Evolutionary conservation across 2,329 filamentous ascomycete species (phyloP).

Genomic region (Hypoxylon sp.): DNA sequence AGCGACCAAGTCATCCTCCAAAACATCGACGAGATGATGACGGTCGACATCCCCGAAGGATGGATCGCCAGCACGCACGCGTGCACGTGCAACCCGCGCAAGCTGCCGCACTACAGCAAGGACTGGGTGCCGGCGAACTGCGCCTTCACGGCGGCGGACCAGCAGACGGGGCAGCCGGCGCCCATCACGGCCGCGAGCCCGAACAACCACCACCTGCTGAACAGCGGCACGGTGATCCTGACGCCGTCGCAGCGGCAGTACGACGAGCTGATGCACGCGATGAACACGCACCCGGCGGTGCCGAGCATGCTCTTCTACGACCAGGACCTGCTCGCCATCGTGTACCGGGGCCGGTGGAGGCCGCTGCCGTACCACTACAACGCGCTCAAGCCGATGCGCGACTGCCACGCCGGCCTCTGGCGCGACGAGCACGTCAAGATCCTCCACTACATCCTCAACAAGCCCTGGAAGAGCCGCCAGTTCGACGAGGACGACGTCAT

Average conservation of each 20-base stretch:
- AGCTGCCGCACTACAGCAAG: conserved; percentile 46
- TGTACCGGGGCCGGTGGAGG: conserved; percentile 43
- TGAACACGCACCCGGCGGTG: conserved; percentile 46
- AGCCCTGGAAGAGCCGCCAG: conserved; percentile 44
- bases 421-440: conserved; percentile 42
- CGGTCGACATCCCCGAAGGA: conserved; percentile 42
- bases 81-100: conserved; percentile 46
- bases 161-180: conserved; percentile 41
- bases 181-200: conserved; percentile 41
- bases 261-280: conserved; percentile 44
- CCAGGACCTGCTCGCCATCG: conserved; percentile 45
- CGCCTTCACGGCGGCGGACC: conserved; percentile 45
- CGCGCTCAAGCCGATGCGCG: conserved; percentile 46
- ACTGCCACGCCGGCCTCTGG: conserved; percentile 42
- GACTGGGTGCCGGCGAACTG: conserved; percentile 47
- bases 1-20: conserved; percentile 46
- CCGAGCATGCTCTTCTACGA: conserved; percentile 46
- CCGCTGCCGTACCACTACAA: conserved; percentile 45
- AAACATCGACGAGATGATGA: conserved; percentile 48
- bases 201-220: conserved; percentile 48
- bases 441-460: conserved; percentile 46
- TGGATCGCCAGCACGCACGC: conserved; percentile 48
- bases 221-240: conserved; percentile 48
- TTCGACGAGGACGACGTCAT: conserved; percentile 40
- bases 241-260: conserved; percentile 43